Evolutionary conservation across 768 basidiomycete genomes (phyloP).

Genomic region (Ramaria rubella): DNA sequence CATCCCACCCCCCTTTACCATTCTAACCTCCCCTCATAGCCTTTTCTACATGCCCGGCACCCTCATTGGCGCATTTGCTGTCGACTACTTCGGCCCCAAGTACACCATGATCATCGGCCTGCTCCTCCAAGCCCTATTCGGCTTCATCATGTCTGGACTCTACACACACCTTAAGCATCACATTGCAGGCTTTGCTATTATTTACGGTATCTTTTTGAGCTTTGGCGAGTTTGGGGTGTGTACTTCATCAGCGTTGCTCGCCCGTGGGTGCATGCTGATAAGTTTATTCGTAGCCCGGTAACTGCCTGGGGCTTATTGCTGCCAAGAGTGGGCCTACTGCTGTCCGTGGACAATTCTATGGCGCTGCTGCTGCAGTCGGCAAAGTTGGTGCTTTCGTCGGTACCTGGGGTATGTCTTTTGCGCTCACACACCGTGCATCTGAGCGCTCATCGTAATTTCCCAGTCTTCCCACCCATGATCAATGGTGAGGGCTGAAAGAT

Average conservation of each 20-base stretch:
- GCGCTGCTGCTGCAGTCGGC: constrained; percentile 45
- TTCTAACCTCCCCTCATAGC: too few species aligned
- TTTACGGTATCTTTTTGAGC: constrained; percentile 27
- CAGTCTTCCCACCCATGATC: constrained; percentile 65
- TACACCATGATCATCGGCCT: constrained; percentile 30
- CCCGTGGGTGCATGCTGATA: too few species aligned
- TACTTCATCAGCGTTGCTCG: too few species aligned
- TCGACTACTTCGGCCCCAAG: constrained; percentile 28
- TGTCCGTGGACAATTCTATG: constrained; percentile 28
- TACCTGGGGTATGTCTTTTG: constrained; percentile 65
- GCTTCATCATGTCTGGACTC: constrained; percentile 34
- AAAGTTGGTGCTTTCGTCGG: constrained; percentile 82
- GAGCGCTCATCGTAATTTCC: background rate
- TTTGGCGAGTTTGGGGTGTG: constrained; percentile 32
- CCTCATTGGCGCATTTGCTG: constrained; percentile 27
- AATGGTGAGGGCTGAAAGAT: constrained; percentile 31
- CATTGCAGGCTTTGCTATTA: constrained; percentile 19
- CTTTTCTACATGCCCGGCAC: constrained; percentile 39
- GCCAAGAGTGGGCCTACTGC: constrained; percentile 35
- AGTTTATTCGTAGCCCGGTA: constrained; percentile 25
- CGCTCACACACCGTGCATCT: background rate
- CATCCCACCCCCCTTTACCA: too few species aligned
- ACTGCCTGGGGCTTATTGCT: constrained; percentile 36
- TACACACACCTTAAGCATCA: constrained; percentile 25
- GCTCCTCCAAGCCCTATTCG: constrained; percentile 17